Evolutionary conservation across 495 filamentous ascomycete species (phyloP), one percentile per base, ranked within the genome.

Genomic region (Viridothelium virens): DNA sequence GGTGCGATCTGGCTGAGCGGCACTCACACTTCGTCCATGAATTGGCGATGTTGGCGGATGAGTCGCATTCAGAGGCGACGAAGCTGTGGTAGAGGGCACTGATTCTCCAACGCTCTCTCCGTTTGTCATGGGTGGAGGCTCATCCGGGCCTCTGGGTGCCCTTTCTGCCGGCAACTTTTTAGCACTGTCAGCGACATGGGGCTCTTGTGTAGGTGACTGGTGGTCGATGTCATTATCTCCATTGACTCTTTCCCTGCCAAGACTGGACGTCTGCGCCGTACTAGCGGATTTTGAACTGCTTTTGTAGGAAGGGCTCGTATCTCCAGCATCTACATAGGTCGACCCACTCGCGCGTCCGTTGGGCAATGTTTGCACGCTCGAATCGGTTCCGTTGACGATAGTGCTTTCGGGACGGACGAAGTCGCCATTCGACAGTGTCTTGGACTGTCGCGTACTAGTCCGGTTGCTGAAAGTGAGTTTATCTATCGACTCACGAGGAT

Each of bases 331-430:
- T 2, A 59, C 53, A 36, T 34, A 33, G 5, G 31, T 59, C 31
- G 53, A 80, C 9, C 80, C 81, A 63, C 78, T 77, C 71, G 77
- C 76, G 78, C 34, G 77, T 78, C 77, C 79, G 72, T 79, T 80
- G 11, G 67, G 66, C 69, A 81, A 66, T 36, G 81, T 79, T 53
- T 80, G 80, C 39, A 66, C 50, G 61, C 68, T 71, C 2, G 47
- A 68, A 39, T 68, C 56, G 11, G 67, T 64, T 53, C 68, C 71
- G 61, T 67, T 62, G 7, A 64, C 47, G 7, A 59, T 1, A 6
- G 31, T 59, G 31, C 53, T 59, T 6, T 59, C 53, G 6, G 53
- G 53, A 7, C 53, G 53, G 53, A 59, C 18, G 1, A 71, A 63
- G 12, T 70, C 61, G 25, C 70, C 71, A 37, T 73, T 67, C 12